Evolutionary conservation across 805 yeast species (phyloP), one percentile per base, ranked within the genome.

Genomic region (Wickerhamomyces queroliae): DNA sequence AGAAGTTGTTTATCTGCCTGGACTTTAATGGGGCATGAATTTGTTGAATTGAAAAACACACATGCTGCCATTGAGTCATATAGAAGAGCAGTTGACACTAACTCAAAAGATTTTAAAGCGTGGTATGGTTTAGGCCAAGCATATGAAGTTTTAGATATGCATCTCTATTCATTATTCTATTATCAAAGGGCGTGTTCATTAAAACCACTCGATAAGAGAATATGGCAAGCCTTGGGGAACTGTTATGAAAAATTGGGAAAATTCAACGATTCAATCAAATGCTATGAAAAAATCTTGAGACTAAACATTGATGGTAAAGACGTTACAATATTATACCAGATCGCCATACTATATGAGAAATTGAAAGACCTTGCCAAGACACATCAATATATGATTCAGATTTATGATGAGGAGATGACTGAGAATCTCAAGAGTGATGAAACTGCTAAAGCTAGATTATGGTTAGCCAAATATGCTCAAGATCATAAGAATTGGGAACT

Each of bases 121-220:
- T 93, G 99, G 99, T 93, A 91, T 60, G 99, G 99, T 2, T 67
- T 93, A 38, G 99, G 99, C 1, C 98, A 93, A 62, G 98, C 98
- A 1, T 93, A 93, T 58, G 99, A 93, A 59, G 95, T 93, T 10
- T 66, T 91, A 40, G 97, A 91, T 50, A 91, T 91, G 96, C 93
- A 87, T 56, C 67, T 86, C 44, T 93, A 90, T 55, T 90, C 98
- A 0, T 66, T 90, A 32, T 91, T 88, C 60, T 93, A 93, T 59
- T 93, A 88, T 58, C 96, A 93, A 62, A 72, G 83, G 36, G 96
- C 98, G 0, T 83, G 96, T 38, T 75, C 89, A 11, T 67, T 93
- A 48, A 89, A 85, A 52, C 97, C 97, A 1, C 62, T 78, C 33
- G 99, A 93, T 55, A 81, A 83, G 52, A 68, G 99, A 48, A 89